Base-by-base conservation (phyloP, 208 protist species). In the Wallacemonas sp. region DNA sequence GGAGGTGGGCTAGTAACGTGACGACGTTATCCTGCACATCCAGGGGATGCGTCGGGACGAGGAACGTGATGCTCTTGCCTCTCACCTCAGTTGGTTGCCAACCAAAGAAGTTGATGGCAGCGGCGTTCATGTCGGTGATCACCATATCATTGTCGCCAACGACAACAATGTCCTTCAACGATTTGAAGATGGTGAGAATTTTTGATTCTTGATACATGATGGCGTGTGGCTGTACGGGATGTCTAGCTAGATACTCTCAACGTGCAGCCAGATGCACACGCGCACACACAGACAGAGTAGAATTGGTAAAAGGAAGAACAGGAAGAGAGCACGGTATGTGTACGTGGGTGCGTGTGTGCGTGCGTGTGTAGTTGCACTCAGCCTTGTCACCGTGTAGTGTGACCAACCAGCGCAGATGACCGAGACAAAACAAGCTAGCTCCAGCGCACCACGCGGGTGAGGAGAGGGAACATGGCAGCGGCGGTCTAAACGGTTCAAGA, bases 111-210 rank as follows among this genome's bases (percentile, higher is more conserved):
- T 78, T 73, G 29, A 64, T 70, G 0, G 89, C 89, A 6, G 89
- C 50, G 2, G 24, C 46, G 73, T 95, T 95, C 86, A 95, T 93
- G 62, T 92, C 89, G 33, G 81, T 87, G 26, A 95, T 83, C 1
- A 95, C 84, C 82, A 95, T 90, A 58, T 95, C 89, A 64, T 91
- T 93, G 63, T 95, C 86, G 36, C 84, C 87, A 44, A 95, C 72
- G 22, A 95, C 89, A n/a, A 95, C 89, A 52, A 95, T 87, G 72
- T 95, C 84, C 53, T 82, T 82, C 42, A 93, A 63, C 46, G 86
- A 90, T 78, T 89, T 92, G 74, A 95, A 93, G 38, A 95, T 91
- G 70, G 89, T 74, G 48, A 81, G 57, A 82, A 95, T 90, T 50
- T 89, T 92, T 12, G 85, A 89, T 38, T 85, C 79, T 24, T 91